Evolutionary conservation across 2,329 filamentous ascomycete genomes (phyloP), one percentile per base, ranked within the genome.

Genomic region (Trichoderma sp.): DNA sequence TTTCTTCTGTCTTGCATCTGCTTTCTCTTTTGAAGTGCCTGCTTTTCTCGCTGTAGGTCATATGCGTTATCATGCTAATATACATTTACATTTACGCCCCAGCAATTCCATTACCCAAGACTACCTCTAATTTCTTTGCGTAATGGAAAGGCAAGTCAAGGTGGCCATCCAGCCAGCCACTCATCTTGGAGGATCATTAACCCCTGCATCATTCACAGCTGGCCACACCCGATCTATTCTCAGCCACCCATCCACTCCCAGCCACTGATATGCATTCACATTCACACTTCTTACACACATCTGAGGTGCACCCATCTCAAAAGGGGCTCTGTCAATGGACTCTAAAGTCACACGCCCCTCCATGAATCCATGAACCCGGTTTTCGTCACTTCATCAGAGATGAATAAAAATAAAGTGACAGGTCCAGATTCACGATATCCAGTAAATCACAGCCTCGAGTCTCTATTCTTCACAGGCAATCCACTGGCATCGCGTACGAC

Each of bases 331-430:
- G 5, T 37, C 59, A 52, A 26, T 26, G 26, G 26, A 26, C 3
- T 10, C 37, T 16, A 26, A 24, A 52, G 49, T 3, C 18, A 43
- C 49, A 43, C 56, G 14, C 21, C 58, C 66, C 56, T 59, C 46
- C 66, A 68, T 34, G 49, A 60, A 61, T 16, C 63, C 54, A 59
- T 39, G 10, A 59, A 59, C 63, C 63, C 39, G 63, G 63, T 21
- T 26, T 28, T 30, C 39, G 28, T 37, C 43, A 32, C 39, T 16
- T 10, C 30, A 39, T 59, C 16, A 5, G 24, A 43, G 3, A 5
- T 34, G 8, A 18, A 43, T 3, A n/a, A 43, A 43, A 43, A 43
- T 43, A 46, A 49, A n/a, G 13, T 60, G 66, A 55, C 66, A 61
- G 56, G 28, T 56, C 21, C 30, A 5, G 46, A 37, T 26, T 30